Conservation (phyloP, 148 eudicot genomes). For the Nepenthes gracilis region DNA sequence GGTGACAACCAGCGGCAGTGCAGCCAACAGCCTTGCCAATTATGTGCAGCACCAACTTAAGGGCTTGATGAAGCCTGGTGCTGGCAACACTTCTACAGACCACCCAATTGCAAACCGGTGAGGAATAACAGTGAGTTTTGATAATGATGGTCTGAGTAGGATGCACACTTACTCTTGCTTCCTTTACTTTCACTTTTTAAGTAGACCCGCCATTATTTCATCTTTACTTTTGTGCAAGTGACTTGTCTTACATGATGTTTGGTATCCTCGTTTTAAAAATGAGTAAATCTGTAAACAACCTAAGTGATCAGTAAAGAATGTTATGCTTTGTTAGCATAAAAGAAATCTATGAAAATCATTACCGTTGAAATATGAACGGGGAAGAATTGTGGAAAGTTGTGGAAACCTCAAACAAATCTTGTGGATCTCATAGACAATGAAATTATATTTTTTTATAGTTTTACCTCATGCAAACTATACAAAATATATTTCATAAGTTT, state of each 20-base stretch:
- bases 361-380: no score
- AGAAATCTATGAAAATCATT: no score
- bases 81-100: constrained; percentile 28
- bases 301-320: no score
- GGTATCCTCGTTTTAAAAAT: no score
- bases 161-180: constrained; percentile 13
- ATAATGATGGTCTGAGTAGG: not conserved
- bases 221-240: constrained; percentile 21
- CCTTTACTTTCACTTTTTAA: constrained; percentile 20
- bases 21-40: constrained; percentile 29
- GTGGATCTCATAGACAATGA: no score
- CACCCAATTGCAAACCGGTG: constrained; percentile 39
- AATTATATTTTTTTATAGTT: no score
- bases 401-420: no score
- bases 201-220: constrained; percentile 27
- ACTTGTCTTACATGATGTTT: constrained; percentile 13
- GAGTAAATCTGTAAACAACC: no score
- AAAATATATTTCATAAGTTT: no score
- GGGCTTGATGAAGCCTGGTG: constrained; percentile 27
- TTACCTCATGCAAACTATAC: no score
- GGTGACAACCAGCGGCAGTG: constrained; percentile 25
- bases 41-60: constrained; percentile 28
- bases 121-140: constrained; percentile 2
- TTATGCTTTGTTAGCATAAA: no score
- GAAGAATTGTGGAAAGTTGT: no score